Evolutionary conservation across 1,284 basidiomycete species (phyloP).

Genomic region (Calocybe gambosa): DNA sequence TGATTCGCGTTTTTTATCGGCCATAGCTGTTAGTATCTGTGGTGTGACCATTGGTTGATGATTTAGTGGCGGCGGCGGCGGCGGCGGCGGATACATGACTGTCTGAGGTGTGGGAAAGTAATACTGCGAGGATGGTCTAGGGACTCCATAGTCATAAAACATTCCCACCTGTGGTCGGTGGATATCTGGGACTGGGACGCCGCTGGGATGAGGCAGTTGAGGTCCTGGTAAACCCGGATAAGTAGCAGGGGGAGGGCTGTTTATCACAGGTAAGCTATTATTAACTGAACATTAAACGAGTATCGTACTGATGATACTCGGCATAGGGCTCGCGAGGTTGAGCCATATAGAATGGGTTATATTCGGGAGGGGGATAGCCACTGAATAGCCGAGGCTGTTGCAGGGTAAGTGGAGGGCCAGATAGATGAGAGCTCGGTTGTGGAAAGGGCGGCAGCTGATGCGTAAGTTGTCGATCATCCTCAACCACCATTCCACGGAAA

Average conservation of each 20-base stretch:
- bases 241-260: conserved; percentile 31
- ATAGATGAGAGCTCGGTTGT: conserved; percentile 15
- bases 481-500: conserved; percentile 62
- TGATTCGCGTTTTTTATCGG: conserved; percentile 54
- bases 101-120: conserved; percentile 55
- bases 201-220: conserved; percentile 39
- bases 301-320: conserved; percentile 50
- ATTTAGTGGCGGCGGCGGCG: conserved; percentile 25
- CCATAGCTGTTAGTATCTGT: conserved; percentile 36
- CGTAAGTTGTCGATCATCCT: conserved; percentile 48
- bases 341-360: conserved; percentile 49
- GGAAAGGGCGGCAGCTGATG: conserved; percentile 23
- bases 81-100: conserved; percentile 48
- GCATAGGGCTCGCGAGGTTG: conserved; percentile 39
- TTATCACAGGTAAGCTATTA: conserved; percentile 33
- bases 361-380: conserved; percentile 50
- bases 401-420: conserved; percentile 32
- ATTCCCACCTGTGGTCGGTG: conserved; percentile 45
- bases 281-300: conserved; percentile 41
- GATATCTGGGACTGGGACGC: conserved; percentile 35
- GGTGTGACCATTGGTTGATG: conserved; percentile 50
- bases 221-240: conserved; percentile 40
- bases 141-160: conserved; percentile 55
- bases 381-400: conserved; percentile 41
- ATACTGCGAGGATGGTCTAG: conserved; percentile 49